A percentile compares a stretch with the other conserved stretches of the same genome.
These are phyloP conservation scores for Piper betle DNA, from an alignment of 164 flowering plant genomes.

Conservation along the genomic window DNA sequence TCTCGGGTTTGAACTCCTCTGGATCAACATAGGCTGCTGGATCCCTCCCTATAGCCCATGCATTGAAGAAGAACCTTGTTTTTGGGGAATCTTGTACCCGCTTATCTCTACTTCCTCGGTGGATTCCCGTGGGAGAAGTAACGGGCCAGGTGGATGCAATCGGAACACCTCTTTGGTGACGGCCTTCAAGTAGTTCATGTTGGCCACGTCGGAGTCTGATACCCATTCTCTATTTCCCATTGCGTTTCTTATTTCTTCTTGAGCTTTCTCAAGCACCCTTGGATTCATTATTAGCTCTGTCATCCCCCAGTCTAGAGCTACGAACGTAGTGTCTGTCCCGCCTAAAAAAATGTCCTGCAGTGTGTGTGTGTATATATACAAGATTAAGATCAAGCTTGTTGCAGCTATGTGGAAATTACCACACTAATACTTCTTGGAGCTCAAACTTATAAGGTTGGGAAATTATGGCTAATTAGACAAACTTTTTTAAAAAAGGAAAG, in stretches of 20 bases:
- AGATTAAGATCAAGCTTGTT: too few relatives aligned
- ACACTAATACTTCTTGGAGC: too few relatives aligned
- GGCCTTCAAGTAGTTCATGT: background rate
- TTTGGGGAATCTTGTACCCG: constrained; percentile 1
- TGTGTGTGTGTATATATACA: too few relatives aligned
- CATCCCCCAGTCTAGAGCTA: background rate
- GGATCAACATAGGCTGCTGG: background rate
- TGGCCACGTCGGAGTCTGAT: background rate
- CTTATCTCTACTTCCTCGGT: background rate
- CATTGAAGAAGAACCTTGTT: constrained; percentile 1
- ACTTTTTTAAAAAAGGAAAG: background rate
- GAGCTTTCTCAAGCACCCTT: background rate
- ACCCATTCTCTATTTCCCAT: background rate
- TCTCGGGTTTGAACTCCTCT: constrained; percentile 34
- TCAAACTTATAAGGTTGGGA: too few relatives aligned
- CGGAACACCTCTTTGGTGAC: constrained; percentile 1
- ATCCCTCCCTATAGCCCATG: background rate
- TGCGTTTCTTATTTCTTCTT: constrained; percentile 3
- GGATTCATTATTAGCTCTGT: constrained; percentile 4
- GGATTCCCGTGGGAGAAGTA: constrained; percentile 1
- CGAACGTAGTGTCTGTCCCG: constrained; percentile 1
- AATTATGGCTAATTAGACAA: background rate
- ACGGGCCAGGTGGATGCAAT: background rate
- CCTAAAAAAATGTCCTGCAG: constrained; percentile 2
- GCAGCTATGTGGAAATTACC: too few relatives aligned